phyloP scores from a whole-genome alignment of 495 filamentous ascomycete species.

The Aspergillus nanangensis region DNA sequence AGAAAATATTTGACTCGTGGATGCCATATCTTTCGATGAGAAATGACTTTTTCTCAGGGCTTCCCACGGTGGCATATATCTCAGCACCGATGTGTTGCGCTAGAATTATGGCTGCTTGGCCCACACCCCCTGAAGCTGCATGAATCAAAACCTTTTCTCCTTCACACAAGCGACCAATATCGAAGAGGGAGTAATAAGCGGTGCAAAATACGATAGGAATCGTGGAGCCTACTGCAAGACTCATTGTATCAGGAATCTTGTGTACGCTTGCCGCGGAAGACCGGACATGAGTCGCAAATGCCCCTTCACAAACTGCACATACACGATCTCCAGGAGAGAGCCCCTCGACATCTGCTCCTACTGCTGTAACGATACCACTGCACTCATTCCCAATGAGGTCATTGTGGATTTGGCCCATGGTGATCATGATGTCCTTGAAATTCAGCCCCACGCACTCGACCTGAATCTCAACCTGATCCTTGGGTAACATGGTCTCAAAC shows the following conservation, averaged over 20 bases:
- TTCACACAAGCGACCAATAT: not conserved
- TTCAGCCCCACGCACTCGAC: conserved; percentile 30
- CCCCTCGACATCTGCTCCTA: conserved; percentile 6
- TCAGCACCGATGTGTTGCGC: conserved; percentile 52
- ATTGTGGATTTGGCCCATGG: conserved; percentile 28
- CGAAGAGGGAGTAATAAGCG: not conserved
- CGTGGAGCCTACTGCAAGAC: not conserved
- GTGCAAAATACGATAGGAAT: not conserved
- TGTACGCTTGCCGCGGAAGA: not conserved
- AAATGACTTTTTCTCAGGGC: conserved; percentile 45
- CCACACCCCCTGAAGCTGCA: conserved; percentile 52
- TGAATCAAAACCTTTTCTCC: conserved; percentile 16
- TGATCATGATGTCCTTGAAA: conserved; percentile 37
- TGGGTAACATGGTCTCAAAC: not conserved
- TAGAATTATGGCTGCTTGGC: conserved; percentile 56
- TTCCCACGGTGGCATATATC: conserved; percentile 56
- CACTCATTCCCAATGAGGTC: conserved; percentile 31
- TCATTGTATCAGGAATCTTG: not conserved
- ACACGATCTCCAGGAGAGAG: conserved; percentile 41
- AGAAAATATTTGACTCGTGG: conserved; percentile 51
- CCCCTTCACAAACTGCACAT: not conserved
- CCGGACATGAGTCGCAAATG: not conserved
- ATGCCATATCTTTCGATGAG: conserved; percentile 47
- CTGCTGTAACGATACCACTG: conserved; percentile 33
- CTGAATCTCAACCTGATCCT: conserved; percentile 23